Conservation (phyloP, 2,329 filamentous ascomycete species). For the Aspergillus eucalypticola region DNA sequence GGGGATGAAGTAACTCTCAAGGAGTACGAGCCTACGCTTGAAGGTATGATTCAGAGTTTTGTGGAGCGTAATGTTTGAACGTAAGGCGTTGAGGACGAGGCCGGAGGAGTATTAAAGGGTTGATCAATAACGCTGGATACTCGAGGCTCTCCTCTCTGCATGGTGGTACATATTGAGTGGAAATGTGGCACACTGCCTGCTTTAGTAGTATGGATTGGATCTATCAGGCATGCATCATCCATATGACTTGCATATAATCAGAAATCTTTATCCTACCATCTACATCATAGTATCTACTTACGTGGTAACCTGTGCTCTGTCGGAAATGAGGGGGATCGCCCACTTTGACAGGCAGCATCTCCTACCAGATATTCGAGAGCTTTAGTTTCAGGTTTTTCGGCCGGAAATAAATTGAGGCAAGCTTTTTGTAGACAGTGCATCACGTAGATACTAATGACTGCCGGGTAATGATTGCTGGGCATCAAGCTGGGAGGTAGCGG, state of each 20-base stretch:
- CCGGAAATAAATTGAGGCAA: not conserved
- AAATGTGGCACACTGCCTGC: not conserved
- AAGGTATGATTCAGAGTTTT: constrained; percentile 83
- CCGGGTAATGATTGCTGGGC: too few species aligned
- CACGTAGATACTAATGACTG: too few species aligned
- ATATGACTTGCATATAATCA: not conserved
- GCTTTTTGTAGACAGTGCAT: not conserved
- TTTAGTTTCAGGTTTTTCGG: not conserved
- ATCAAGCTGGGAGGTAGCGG: not conserved
- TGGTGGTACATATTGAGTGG: not conserved
- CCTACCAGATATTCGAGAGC: not conserved
- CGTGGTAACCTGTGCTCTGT: not conserved
- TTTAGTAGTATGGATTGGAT: not conserved
- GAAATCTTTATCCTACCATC: not conserved
- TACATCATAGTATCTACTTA: not conserved
- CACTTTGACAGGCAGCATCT: not conserved
- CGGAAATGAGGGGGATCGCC: not conserved
- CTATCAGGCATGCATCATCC: not conserved
- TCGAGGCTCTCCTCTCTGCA: not conserved
- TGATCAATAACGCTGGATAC: not conserved
- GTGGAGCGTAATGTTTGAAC: constrained; percentile 57
- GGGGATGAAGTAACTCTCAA: constrained; percentile 72
- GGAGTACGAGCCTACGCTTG: constrained; percentile 79
- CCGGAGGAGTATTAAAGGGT: too few species aligned
- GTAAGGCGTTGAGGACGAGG: not conserved